Evolutionary conservation across 345 rosid genomes (phyloP).

Genomic region (Heritiera fomes): DNA sequence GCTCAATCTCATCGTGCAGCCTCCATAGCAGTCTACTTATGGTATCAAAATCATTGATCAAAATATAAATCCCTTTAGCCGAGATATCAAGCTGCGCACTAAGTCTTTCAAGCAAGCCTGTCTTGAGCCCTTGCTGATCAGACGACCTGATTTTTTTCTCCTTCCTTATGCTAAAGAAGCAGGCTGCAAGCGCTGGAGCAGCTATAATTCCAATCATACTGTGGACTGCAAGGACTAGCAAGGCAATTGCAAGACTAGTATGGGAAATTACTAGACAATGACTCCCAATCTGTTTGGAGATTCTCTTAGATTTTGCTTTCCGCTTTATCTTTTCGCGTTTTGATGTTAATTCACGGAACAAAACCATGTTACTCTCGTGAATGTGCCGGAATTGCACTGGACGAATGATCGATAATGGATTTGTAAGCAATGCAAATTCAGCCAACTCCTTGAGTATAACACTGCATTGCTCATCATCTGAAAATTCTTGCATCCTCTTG

Average conservation of each 20-base stretch:
- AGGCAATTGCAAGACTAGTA: slow-evolving; percentile 37
- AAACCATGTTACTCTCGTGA: slow-evolving; percentile 44
- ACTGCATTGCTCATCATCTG: slow-evolving; percentile 17
- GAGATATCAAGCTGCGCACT: slow-evolving; percentile 66
- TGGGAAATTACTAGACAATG: slow-evolving; percentile 46
- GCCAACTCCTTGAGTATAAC: slow-evolving; percentile 53
- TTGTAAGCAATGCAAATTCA: slow-evolving; percentile 44
- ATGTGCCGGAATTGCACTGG: slow-evolving; percentile 36
- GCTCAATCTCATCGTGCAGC: slow-evolving; percentile 64
- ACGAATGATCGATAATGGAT: slow-evolving; percentile 52
- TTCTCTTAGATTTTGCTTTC: slow-evolving; percentile 40
- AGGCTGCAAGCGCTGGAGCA: slow-evolving; percentile 56
- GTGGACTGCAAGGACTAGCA: slow-evolving; percentile 58
- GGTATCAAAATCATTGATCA: slow-evolving; percentile 79
- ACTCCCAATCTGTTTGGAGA: slow-evolving; percentile 50
- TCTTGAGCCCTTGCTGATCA: slow-evolving; percentile 22
- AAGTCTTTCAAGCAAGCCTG: slow-evolving; percentile 41
- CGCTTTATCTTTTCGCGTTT: slow-evolving; percentile 47
- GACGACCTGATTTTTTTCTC: slow-evolving; percentile 31
- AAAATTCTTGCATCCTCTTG: slow-evolving; percentile 30
- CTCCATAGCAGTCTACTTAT: slow-evolving; percentile 60
- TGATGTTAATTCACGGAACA: slow-evolving; percentile 49
- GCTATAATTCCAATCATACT: slow-evolving; percentile 57
- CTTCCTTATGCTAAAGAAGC: slow-evolving; percentile 38
- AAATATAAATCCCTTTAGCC: slow-evolving; percentile 68